These are phyloP conservation scores for Parastagonospora nodorum DNA, from an alignment of 2,329 filamentous ascomycete genomes.

Conservation along the genomic window DNA sequence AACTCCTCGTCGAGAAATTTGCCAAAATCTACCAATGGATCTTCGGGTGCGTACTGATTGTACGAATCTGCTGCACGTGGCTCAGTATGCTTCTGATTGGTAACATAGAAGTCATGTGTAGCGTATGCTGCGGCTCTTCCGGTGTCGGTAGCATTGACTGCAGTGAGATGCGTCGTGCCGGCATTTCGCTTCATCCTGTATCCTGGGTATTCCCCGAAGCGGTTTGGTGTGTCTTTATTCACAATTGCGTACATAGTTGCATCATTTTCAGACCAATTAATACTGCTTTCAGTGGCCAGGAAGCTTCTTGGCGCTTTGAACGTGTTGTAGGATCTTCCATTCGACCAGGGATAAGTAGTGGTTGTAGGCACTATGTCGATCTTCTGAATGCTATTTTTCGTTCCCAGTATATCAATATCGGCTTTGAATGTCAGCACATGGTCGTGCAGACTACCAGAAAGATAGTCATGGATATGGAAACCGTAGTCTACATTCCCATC, in stretches of 20 bases:
- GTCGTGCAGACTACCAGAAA: constrained; percentile 44
- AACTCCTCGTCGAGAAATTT: constrained; percentile 56
- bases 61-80: constrained; percentile 52
- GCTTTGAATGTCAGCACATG: constrained; percentile 51
- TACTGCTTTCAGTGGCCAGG: constrained; percentile 45
- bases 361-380: constrained; percentile 48
- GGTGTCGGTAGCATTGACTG: constrained; percentile 55
- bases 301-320: constrained; percentile 56
- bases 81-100: constrained; percentile 60
- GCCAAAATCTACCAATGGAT: constrained; percentile 59
- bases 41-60: constrained; percentile 52
- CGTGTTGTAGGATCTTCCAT: constrained; percentile 54
- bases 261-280: constrained; percentile 56
- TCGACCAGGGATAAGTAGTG: constrained; percentile 58
- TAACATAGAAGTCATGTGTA: constrained; percentile 57
- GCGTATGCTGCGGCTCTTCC: constrained; percentile 56
- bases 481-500: constrained; percentile 42
- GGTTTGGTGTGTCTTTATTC: constrained; percentile 57
- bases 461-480: constrained; percentile 45
- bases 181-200: constrained; percentile 56
- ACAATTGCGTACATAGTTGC: constrained; percentile 56
- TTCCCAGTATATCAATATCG: constrained; percentile 47
- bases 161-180: constrained; percentile 46
- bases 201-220: constrained; percentile 58
- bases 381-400: constrained; percentile 43